Evolutionary conservation across 768 basidiomycete species (phyloP), one percentile per base, ranked within the genome.

Genomic region (Mycena crocata): DNA sequence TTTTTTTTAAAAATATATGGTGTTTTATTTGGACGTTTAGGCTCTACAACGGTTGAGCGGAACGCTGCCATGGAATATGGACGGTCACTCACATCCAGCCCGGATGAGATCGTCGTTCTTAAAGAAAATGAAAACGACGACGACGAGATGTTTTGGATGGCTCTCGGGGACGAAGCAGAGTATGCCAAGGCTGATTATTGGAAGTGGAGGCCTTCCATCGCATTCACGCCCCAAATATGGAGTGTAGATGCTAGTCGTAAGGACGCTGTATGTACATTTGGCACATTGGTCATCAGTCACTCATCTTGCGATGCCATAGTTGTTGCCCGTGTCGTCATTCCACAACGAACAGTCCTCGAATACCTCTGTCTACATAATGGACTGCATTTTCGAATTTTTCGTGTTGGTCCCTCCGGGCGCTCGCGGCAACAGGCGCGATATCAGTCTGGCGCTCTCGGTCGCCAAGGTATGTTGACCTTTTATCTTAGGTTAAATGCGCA

Each of bases 121-220:
- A 66, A 76, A 1, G 92, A 95, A 71, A 87, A 87, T n/a, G 86
- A 87, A 70, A 84, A 83, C 57, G 90, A 90, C 42, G 81, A 83
- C 19, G 90, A 93, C 58, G 91, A 93, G 64, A 89, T 94, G 86
- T 94, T 95, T 74, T 94, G 94, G 92, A 89, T 93, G 87, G 85
- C 92, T 39, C 82, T 95, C 3, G 93, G 93, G n/a, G 87, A 92
- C 26, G 84, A 88, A 2, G 57, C 52, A 12, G 85, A 85, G 2
- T 94, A 89, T 74, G 93, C 93, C 4, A 89, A 85, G 45, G 94
- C 94, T 1, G 88, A 94, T 69, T 91, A 94, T 75, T 95, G 94
- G 94, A 86, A 76, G 73, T 95, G 93, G 91, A 85, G 77, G 28
- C 75, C 71, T 21, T 76, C 80, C n/a, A 59, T 73, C 44, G 73